Evolutionary conservation across 108 stramenopile genomes (phyloP).

Genomic region (Nitzschia putrida): DNA sequence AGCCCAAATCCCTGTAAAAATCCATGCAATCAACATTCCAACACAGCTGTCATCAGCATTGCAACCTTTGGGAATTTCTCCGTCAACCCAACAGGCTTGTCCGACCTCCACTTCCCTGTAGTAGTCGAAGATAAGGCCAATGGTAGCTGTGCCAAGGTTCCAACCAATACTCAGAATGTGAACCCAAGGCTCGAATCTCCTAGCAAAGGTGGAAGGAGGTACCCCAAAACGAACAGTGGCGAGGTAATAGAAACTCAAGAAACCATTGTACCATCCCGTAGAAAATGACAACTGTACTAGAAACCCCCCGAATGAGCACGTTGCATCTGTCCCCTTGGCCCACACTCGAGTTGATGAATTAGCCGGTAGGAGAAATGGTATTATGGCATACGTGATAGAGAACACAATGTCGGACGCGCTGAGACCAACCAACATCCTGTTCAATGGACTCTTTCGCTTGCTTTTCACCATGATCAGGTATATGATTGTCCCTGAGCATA

Average conservation of each 20-base stretch:
- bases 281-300: slow-evolving; percentile 14
- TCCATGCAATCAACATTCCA: background rate
- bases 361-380: slow-evolving; percentile 6
- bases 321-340: slow-evolving; percentile 22
- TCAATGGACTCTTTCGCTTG: slow-evolving; percentile 4
- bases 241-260: slow-evolving; percentile 23
- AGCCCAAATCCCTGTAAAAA: background rate
- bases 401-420: slow-evolving; percentile 5
- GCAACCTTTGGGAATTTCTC: background rate
- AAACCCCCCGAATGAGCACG: slow-evolving; percentile 26
- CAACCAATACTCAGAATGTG: background rate
- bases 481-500: too few relatives aligned
- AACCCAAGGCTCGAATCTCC: slow-evolving; percentile 4
- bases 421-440: slow-evolving; percentile 16
- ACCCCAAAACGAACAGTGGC: slow-evolving; percentile 6
- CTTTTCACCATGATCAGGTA: too few relatives aligned
- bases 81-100: slow-evolving; percentile 4
- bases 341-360: slow-evolving; percentile 1
- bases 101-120: slow-evolving; percentile 7
- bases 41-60: background rate
- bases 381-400: background rate
- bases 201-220: background rate
- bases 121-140: background rate
- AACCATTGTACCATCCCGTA: slow-evolving; percentile 19
- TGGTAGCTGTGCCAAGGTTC: background rate